Evolutionary conservation across 352 stramenopile genomes (phyloP), one percentile per base, ranked within the genome.

Genomic region (Pythium graminicola): DNA sequence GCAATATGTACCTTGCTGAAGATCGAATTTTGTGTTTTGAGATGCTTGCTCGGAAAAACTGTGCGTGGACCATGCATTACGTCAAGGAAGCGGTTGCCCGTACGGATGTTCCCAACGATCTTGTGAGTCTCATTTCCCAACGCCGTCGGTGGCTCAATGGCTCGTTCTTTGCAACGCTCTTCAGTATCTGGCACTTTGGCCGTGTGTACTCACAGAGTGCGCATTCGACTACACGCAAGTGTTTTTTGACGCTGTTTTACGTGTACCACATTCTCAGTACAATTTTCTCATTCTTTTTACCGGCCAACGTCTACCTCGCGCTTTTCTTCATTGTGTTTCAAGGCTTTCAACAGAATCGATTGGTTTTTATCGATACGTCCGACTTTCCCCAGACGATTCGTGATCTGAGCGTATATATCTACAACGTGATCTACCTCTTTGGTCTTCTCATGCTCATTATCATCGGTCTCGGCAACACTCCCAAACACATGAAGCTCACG

Each of bases 1-100:
- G 79, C 42, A 95, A 95, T 58, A 93, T 93, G 81, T 93, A 93
- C 60, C 74, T 95, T 8, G 85, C 85, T 0, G 85, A 95, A 54
- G 85, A 95, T 53, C 70, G 85, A 29, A 86, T 95, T 33, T 51
- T 95, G 44, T 90, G 76, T 38, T 93, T 93, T 54, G 80, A 95
- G 64, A 61, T 95, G 27, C 67, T 95, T 11, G 85, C 82, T 8
- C 64, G 79, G 16, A 90, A 90, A 47, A 70, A 81, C 39, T 91
- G 81, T 63, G 85, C 68, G 40, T 95, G 83, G 80, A 92, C 85
- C 6, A 90, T 93, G 77, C 80, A 92, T 38, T 95, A 92, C 51
- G 79, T 93, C 24, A 86, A 91, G 33, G 73, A 92, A 16, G 81
- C 85, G 0, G 72, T 93, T 0, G 85, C 85, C 24, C 72, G 81